Percentiles rank a stretch among this genome's conserved stretches.
Evolutionary conservation across 768 basidiomycete genomes (phyloP).

Genomic region (Tricholoma hemisulphureum): DNA sequence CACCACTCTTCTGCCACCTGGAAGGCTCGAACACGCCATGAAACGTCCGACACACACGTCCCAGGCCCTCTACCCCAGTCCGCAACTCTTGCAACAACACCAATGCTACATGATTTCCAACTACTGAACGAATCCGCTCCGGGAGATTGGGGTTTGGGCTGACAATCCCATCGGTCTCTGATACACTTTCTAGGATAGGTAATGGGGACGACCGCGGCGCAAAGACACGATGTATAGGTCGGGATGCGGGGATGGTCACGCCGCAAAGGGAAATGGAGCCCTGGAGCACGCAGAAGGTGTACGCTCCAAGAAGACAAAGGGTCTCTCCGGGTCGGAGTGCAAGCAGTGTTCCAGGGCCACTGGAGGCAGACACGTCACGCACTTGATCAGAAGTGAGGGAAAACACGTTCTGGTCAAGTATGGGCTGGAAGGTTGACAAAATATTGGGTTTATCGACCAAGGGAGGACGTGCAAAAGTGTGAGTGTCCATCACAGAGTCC

Average conservation of each 20-base stretch:
- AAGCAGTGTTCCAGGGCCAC: constrained; percentile 33
- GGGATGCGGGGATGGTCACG: constrained; percentile 43
- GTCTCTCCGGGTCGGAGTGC: constrained; percentile 48
- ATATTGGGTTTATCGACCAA: constrained; percentile 13
- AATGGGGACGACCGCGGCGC: constrained; percentile 81
- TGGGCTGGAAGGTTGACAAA: constrained; percentile 53
- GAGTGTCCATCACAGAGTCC: constrained; percentile 17
- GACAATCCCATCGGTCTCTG: constrained; percentile 11
- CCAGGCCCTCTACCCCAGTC: constrained; percentile 67
- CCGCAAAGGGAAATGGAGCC: constrained; percentile 64
- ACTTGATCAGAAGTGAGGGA: constrained; percentile 41
- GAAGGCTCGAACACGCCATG: constrained; percentile 60
- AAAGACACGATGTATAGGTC: constrained; percentile 51
- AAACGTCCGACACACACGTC: constrained; percentile 59
- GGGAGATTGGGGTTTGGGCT: constrained; percentile 16
- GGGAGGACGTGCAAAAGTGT: constrained; percentile 10
- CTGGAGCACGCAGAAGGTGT: constrained; percentile 57
- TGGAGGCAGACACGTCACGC: constrained; percentile 17
- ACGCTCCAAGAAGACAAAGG: constrained; percentile 68
- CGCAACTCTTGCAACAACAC: constrained; percentile 56
- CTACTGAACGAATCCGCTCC: constrained; percentile 12
- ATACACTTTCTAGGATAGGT: constrained; percentile 42
- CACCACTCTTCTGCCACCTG: constrained; percentile 37
- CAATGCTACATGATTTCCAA: constrained; percentile 32
- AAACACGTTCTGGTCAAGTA: constrained; percentile 45